These are phyloP conservation scores for Solanum chmielewskii DNA, from an alignment of 257 asterid species.

Conservation along the genomic window DNA sequence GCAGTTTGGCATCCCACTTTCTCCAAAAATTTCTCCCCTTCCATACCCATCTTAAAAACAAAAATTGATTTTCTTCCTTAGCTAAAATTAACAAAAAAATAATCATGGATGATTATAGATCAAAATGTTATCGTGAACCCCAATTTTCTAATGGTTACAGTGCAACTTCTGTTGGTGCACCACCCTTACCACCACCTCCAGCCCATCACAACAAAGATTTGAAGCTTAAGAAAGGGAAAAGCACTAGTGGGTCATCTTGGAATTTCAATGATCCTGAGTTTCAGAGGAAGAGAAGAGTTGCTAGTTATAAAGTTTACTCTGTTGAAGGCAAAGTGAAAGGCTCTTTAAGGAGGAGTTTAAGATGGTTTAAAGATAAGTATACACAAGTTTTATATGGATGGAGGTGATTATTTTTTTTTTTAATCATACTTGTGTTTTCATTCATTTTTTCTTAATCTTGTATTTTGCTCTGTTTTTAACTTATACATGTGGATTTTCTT, in stretches of 20 bases:
- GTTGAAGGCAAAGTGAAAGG: slow-evolving; percentile 83
- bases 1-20: slow-evolving; percentile 15
- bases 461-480: not conserved
- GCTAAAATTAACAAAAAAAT: not conserved
- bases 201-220: slow-evolving; percentile 10
- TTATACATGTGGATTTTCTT: not conserved
- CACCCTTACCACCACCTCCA: not conserved
- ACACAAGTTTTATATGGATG: slow-evolving; percentile 56
- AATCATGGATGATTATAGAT: slow-evolving; percentile 21
- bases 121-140: slow-evolving; percentile 21
- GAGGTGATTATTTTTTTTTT: slow-evolving; percentile 25
- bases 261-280: slow-evolving; percentile 61
- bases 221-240: slow-evolving; percentile 48
- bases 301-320: slow-evolving; percentile 79
- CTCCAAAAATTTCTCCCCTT: slow-evolving; percentile 7
- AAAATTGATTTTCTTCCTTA: not conserved
- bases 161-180: slow-evolving; percentile 9
- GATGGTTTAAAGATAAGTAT: slow-evolving; percentile 66
- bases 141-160: slow-evolving; percentile 25
- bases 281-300: slow-evolving; percentile 86
- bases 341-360: slow-evolving; percentile 54
- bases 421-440: not conserved
- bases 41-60: not conserved
- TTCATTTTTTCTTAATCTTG: not conserved
- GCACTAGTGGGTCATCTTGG: slow-evolving; percentile 37